Conservation (phyloP, 495 filamentous ascomycete species). For the Penicillium turbatum region DNA sequence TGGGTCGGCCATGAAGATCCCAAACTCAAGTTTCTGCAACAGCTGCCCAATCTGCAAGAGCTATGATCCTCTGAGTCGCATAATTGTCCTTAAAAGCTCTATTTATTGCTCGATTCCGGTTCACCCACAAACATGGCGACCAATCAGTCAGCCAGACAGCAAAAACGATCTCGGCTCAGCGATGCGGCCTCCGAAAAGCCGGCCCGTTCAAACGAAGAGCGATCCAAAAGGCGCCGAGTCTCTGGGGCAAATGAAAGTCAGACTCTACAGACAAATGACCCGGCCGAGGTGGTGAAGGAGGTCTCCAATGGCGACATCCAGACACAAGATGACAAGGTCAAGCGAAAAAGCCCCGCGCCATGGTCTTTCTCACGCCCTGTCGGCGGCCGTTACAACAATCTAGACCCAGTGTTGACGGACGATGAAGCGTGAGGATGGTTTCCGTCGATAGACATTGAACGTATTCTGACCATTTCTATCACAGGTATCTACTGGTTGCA, state of each 20-base stretch:
- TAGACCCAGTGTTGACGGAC: constrained; percentile 71
- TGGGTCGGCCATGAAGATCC: background rate
- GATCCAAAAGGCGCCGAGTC: constrained; percentile 34
- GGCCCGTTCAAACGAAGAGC: constrained; percentile 20
- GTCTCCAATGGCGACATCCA: background rate
- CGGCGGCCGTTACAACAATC: constrained; percentile 42
- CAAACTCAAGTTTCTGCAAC: background rate
- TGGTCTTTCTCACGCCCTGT: constrained; percentile 36
- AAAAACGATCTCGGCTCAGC: constrained; percentile 36
- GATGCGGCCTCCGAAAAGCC: constrained; percentile 29
- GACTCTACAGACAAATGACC: background rate
- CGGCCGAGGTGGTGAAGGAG: background rate
- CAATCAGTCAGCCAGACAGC: constrained; percentile 20
- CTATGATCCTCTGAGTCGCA: constrained; percentile 4
- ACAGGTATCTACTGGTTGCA: constrained; percentile 66
- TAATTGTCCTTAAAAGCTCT: background rate
- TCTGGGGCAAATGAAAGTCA: constrained; percentile 18
- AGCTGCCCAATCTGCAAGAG: background rate
- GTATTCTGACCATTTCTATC: constrained; percentile 23
- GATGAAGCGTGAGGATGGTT: constrained; percentile 69
- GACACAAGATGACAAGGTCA: constrained; percentile 5
- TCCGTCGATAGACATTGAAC: background rate
- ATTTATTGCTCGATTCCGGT: background rate
- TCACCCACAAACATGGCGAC: constrained; percentile 15
- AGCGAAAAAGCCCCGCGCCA: constrained; percentile 11